phyloP scores from a whole-genome alignment of 2,329 filamentous ascomycete species.

The Fusarium denticulatum region DNA sequence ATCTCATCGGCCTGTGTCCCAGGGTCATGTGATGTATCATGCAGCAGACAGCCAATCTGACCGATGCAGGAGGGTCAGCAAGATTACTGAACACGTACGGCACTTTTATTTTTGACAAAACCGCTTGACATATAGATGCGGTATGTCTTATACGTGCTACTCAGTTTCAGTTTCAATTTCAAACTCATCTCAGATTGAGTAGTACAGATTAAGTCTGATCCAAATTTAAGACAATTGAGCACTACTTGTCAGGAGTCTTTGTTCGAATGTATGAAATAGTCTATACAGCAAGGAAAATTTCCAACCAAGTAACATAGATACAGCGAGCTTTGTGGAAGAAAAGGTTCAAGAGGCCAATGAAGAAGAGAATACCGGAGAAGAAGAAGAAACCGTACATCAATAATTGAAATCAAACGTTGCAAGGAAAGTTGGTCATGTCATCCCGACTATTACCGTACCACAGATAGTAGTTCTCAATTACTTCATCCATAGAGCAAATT shows the following conservation, averaged over 20 bases:
- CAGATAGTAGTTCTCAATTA: slow-evolving; percentile 16
- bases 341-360: fast-evolving
- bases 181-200: fast-evolving
- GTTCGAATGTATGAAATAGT: neutral
- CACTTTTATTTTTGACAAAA: neutral
- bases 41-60: neutral
- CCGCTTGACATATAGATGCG: fast-evolving
- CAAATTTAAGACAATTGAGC: too few species aligned
- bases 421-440: slow-evolving; percentile 26
- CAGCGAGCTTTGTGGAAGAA: fast-evolving
- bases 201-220: neutral
- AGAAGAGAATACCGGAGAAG: neutral
- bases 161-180: fast-evolving
- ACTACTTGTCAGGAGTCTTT: neutral
- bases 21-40: slow-evolving; percentile 15
- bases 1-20: neutral
- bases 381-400: fast-evolving
- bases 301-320: fast-evolving
- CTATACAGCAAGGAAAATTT: neutral
- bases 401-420: neutral
- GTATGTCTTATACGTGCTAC: fast-evolving
- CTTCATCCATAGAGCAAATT: slow-evolving; percentile 22
- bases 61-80: neutral
- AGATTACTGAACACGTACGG: too few species aligned
- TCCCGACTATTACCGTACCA: neutral